A percentile compares a stretch with the other conserved stretches of the same genome.
phyloP scores from a whole-genome alignment of 2,329 filamentous ascomycete species.

The Capronia americana region DNA sequence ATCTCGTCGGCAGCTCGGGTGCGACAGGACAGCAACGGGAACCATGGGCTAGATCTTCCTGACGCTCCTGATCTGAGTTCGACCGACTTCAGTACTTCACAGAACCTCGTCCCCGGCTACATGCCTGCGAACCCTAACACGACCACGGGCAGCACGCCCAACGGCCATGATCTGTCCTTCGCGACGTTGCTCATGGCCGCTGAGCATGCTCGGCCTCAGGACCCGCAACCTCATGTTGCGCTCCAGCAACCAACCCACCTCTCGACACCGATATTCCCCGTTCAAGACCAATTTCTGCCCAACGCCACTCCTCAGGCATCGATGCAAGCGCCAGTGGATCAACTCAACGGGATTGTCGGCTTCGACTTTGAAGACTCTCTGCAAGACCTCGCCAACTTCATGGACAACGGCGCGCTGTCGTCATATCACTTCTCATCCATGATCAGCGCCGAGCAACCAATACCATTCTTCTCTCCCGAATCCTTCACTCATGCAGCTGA shows the following conservation, averaged over 20 bases:
- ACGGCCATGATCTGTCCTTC: slow-evolving; percentile 44
- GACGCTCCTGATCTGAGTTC: slow-evolving; percentile 21
- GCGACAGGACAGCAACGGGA: slow-evolving; percentile 18
- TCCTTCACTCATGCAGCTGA: slow-evolving; percentile 45
- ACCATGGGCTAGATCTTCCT: slow-evolving; percentile 15
- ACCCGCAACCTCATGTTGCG: slow-evolving; percentile 40
- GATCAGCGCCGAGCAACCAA: slow-evolving; percentile 50
- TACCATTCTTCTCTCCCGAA: slow-evolving; percentile 52
- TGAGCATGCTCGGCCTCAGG: slow-evolving; percentile 49
- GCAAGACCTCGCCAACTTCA: slow-evolving; percentile 48
- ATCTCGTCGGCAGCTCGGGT: slow-evolving; percentile 12
- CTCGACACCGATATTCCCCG: slow-evolving; percentile 21
- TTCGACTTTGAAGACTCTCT: slow-evolving; percentile 44
- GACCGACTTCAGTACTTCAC: slow-evolving; percentile 28
- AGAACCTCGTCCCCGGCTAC: slow-evolving; percentile 31
- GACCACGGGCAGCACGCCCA: slow-evolving; percentile 21
- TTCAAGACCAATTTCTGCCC: slow-evolving; percentile 40
- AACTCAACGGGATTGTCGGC: slow-evolving; percentile 43
- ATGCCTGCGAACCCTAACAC: slow-evolving; percentile 21
- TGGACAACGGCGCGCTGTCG: slow-evolving; percentile 47
- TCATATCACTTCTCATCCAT: slow-evolving; percentile 50
- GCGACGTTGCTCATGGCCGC: slow-evolving; percentile 51
- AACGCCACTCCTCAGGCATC: slow-evolving; percentile 49
- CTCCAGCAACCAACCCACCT: slow-evolving; percentile 24
- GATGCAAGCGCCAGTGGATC: slow-evolving; percentile 44